Evolutionary conservation across 345 rosid species (phyloP), one percentile per base, ranked within the genome.

Genomic region (Populus pruinosa): DNA sequence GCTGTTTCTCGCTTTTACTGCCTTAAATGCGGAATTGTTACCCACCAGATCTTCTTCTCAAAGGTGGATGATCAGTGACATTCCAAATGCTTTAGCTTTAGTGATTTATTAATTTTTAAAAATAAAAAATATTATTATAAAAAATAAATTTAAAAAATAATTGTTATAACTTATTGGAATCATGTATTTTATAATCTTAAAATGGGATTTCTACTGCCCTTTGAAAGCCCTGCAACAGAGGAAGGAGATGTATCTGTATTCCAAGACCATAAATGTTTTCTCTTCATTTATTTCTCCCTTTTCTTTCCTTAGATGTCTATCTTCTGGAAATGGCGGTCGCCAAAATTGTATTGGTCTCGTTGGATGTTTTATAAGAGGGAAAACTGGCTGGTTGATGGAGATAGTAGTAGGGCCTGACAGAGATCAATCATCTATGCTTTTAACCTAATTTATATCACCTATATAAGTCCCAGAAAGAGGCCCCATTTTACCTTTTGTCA

Each of bases 361-460:
- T 53, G 59, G 11, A 13, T 14, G 53, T 6, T 27, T 17, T 8
- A 8, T 33, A 6, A n/a, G 23, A 23, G 49, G 65, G 20, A 11
- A 35, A 10, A 50, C 29, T 4, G 13, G 18, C 44, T 36, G 66
- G 61, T 17, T 35, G 75, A 38, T 72, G 2, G 47, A 44, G 67
- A 16, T 23, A 1, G 43, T 23, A 1, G 43, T 20, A 7, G 53
- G 21, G 41, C 65, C 71, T 50, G 10, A 11, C 55, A 33, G 12
- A 50, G 43, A 69, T 44, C 35, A 27, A 79, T 70, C 10, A 65
- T 50, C 8, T 53, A 1, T 71, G 56, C 76, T 31, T 73, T 70
- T 50, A 71, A 76, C 68, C 76, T n/a, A 39, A 8, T 31, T 16
- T 12, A 12, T 35, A 53, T 47, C 73, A 0, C 17, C 2, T 39